A percentile compares a stretch with the other conserved stretches of the same genome.
Conservation (phyloP, 306 rosid species). For the Glycine soja region DNA sequence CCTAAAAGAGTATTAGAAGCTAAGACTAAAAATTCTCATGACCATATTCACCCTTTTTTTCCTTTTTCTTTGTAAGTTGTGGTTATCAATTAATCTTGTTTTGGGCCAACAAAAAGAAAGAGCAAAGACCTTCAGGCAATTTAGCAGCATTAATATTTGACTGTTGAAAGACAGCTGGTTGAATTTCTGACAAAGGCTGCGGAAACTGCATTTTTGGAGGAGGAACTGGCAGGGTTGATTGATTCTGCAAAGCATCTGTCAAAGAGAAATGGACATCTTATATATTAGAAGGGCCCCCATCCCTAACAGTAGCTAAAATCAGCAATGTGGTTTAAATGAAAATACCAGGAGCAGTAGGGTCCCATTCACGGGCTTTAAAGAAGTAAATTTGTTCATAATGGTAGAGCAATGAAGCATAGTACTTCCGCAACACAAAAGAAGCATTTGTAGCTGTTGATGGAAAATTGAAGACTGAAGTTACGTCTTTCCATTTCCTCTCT, state of each 20-base stretch:
- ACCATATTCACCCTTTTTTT: neutral
- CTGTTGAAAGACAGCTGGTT: slow-evolving; percentile 52
- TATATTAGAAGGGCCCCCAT: slow-evolving; percentile 24
- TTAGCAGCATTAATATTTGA: slow-evolving; percentile 50
- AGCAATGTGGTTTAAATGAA: slow-evolving; percentile 23
- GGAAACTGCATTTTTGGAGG: slow-evolving; percentile 45
- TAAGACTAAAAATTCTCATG: neutral
- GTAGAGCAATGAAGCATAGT: slow-evolving; percentile 76
- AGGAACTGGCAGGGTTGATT: slow-evolving; percentile 49
- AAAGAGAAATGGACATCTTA: slow-evolving; percentile 41
- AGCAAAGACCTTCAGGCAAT: slow-evolving; percentile 64
- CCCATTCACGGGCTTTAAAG: slow-evolving; percentile 69
- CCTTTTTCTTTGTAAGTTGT: neutral
- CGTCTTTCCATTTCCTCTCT: slow-evolving; percentile 94
- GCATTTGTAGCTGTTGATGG: slow-evolving; percentile 98
- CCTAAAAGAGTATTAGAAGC: neutral
- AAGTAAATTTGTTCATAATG: slow-evolving; percentile 83
- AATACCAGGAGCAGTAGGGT: slow-evolving; percentile 56
- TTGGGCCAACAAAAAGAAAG: slow-evolving; percentile 31
- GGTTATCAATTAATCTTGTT: slow-evolving; percentile 14
- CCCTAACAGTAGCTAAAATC: slow-evolving; percentile 16
- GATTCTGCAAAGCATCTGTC: slow-evolving; percentile 60
- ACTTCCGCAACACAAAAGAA: slow-evolving; percentile 87
- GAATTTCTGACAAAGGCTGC: slow-evolving; percentile 50
- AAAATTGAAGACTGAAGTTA: slow-evolving; percentile 82